phyloP scores from a whole-genome alignment of 768 basidiomycete genomes.

The Tylopilus rubrobrunneus region DNA sequence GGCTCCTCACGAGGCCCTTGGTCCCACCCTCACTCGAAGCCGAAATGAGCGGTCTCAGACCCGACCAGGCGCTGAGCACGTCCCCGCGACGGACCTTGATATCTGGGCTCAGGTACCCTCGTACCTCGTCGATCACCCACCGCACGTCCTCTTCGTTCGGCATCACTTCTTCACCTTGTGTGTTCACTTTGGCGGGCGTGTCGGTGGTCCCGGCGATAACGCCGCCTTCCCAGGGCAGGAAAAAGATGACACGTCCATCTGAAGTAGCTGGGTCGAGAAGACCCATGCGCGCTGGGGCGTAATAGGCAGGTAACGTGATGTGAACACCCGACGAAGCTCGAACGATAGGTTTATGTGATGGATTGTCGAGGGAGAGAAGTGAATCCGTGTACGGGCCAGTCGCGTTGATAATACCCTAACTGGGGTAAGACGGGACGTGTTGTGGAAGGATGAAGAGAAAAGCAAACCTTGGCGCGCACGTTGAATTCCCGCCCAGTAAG shows the following conservation, averaged over 20 bases:
- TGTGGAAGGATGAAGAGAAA: background rate
- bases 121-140: slow-evolving; percentile 94
- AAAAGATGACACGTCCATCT: slow-evolving; percentile 97
- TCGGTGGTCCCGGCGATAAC: slow-evolving; percentile 98
- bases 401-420: slow-evolving; percentile 88
- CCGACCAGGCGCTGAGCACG: slow-evolving; percentile 93
- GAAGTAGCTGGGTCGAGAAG: slow-evolving; percentile 92
- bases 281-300: slow-evolving; percentile 92
- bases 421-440: background rate
- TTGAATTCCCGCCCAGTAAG: slow-evolving; percentile 81
- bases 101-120: slow-evolving; percentile 84
- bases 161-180: slow-evolving; percentile 56
- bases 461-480: slow-evolving; percentile 69
- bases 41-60: slow-evolving; percentile 84
- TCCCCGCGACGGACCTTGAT: slow-evolving; percentile 93
- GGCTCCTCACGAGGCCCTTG: slow-evolving; percentile 87
- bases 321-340: slow-evolving; percentile 92
- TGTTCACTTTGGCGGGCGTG: slow-evolving; percentile 64
- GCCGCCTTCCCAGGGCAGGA: slow-evolving; percentile 98
- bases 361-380: slow-evolving; percentile 77
- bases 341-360: slow-evolving; percentile 78
- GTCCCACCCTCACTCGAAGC: slow-evolving; percentile 74
- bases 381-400: slow-evolving; percentile 93
- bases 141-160: slow-evolving; percentile 93
- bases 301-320: slow-evolving; percentile 96